phyloP scores from a whole-genome alignment of 306 rosid genomes.

The Vigna trinervia region DNA sequence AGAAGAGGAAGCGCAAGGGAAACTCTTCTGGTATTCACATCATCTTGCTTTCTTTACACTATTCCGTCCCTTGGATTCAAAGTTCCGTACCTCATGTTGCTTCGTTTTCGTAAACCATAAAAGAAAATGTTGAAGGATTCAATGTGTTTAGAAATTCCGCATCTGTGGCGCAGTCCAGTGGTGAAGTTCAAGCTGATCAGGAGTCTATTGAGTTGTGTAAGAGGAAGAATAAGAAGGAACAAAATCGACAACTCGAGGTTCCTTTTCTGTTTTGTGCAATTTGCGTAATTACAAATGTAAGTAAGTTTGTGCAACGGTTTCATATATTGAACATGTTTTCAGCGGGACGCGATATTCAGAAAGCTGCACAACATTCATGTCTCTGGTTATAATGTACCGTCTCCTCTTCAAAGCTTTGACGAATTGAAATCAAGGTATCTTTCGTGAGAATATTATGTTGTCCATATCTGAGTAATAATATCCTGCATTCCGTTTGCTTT shows the following conservation, averaged over 20 bases:
- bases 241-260: constrained; percentile 81
- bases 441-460: not conserved
- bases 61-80: not conserved
- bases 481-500: not conserved
- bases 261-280: constrained; percentile 33
- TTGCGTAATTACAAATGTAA: not conserved
- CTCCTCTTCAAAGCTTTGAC: constrained; percentile 79
- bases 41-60: not conserved
- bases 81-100: constrained; percentile 3
- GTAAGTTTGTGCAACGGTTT: constrained; percentile 15
- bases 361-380: constrained; percentile 83
- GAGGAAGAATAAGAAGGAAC: constrained; percentile 76
- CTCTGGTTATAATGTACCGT: constrained; percentile 78
- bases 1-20: constrained; percentile 83
- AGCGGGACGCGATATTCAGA: constrained; percentile 77
- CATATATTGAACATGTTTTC: not conserved
- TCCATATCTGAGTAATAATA: not conserved
- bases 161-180: constrained; percentile 42
- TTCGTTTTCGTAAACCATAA: constrained; percentile 27
- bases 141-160: constrained; percentile 71
- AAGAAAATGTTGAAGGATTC: constrained; percentile 77
- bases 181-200: constrained; percentile 44
- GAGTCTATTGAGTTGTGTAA: constrained; percentile 55
- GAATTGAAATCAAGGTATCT: constrained; percentile 79
- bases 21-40: constrained; percentile 55